Evolutionary conservation across 139 green algal species (phyloP), one percentile per base, ranked within the genome.

Genomic region (Chlamydomonas sphaeroides): DNA sequence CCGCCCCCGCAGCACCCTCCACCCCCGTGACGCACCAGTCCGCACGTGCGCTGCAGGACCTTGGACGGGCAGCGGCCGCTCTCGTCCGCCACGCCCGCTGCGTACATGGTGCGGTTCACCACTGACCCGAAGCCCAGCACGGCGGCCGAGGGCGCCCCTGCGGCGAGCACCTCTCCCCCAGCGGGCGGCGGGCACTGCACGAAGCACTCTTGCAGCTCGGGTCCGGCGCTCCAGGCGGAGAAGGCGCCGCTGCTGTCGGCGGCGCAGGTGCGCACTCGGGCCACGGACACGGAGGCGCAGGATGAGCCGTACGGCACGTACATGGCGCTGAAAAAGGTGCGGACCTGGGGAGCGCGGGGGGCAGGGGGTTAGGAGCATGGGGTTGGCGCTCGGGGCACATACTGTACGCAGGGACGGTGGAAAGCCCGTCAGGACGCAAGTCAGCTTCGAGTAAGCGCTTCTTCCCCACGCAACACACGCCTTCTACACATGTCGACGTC

Each of bases 51-150:
- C 35, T 66, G 70, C 33, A 78, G 49, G 11, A 67, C 70, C 51
- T 51, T 66, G 33, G 70, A 25, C 11, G 51, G 35, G 35, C 70
- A 78, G 33, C 33, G 6, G 51, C 70, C 70, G 70, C 6, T 36
- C 8, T 49, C 51, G 23, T 66, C 70, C 23, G 33, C 70, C 70
- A 78, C 70, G 51, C 51, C 36, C 49, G 49, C 66, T 33, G 33
- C 51, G 70, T 67, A 78, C 70, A 78, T 78, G 7, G 49, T 78
- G n/a, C 70, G 70, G 10, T 66, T 78, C 23, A 78, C 11, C 3
- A 49, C 51, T 20, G 70, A 49, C 25, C 35, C 70, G 21, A 53
- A 0, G 23, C 70, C 70, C 33, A 78, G 70, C 33, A 51, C 3
- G 21, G 23, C 25, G 33, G 11, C 8, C 20, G 38, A 17, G 38